These are phyloP conservation scores for Aspergillus nomiae DNA, from an alignment of 2,329 filamentous ascomycete genomes.

Conservation along the genomic window DNA sequence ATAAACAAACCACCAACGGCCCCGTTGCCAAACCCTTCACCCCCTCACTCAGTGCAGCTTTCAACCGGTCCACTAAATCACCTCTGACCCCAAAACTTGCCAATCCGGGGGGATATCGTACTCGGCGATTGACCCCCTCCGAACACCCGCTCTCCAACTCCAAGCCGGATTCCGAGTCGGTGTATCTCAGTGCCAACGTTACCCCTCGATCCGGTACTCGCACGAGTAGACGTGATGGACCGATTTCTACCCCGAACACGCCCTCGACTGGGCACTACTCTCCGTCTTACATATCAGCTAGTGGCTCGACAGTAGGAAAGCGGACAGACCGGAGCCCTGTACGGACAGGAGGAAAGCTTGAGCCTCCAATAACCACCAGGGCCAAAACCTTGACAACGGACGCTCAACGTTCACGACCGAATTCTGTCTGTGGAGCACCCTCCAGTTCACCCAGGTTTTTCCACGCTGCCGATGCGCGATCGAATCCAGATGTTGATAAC, in stretches of 20 bases:
- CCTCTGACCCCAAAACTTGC: slow-evolving; percentile 64
- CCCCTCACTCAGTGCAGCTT: slow-evolving; percentile 67
- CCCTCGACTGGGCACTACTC: slow-evolving; percentile 26
- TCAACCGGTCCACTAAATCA: slow-evolving; percentile 56
- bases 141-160: slow-evolving; percentile 38
- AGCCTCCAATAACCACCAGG: slow-evolving; percentile 34
- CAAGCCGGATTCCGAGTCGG: slow-evolving; percentile 53
- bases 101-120: slow-evolving; percentile 35
- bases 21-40: slow-evolving; percentile 62
- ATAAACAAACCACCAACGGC: slow-evolving; percentile 53
- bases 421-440: slow-evolving; percentile 37
- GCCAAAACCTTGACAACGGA: slow-evolving; percentile 43
- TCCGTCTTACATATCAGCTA: slow-evolving; percentile 31
- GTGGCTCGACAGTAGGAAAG: slow-evolving; percentile 20
- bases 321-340: slow-evolving; percentile 40
- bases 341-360: slow-evolving; percentile 30
- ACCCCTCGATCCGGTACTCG: slow-evolving; percentile 78
- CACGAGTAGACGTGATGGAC: slow-evolving; percentile 70
- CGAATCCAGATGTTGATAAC: slow-evolving; percentile 40
- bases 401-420: slow-evolving; percentile 34
- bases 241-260: slow-evolving; percentile 64
- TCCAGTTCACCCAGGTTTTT: slow-evolving; percentile 73
- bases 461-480: slow-evolving; percentile 77
- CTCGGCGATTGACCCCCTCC: slow-evolving; percentile 36
- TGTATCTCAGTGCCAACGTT: slow-evolving; percentile 67